Evolutionary conservation across 345 rosid genomes (phyloP).

Genomic region (Syzygium grande): DNA sequence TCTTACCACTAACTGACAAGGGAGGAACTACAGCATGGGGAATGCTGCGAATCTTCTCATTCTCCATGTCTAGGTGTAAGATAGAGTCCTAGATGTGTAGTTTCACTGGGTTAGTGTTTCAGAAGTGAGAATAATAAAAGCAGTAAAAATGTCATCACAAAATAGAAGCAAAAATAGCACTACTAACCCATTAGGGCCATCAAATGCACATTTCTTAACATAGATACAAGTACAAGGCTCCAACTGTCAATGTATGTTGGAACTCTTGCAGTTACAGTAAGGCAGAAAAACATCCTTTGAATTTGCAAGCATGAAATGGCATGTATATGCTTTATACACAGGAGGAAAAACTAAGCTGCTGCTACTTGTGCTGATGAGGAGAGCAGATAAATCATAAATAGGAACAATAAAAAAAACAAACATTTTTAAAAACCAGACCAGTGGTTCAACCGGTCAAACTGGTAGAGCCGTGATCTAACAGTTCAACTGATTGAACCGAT

Average conservation of each 20-base stretch:
- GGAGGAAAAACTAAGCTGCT: neutral
- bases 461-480: neutral
- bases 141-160: neutral
- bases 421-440: neutral
- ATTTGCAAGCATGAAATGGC: neutral
- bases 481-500: neutral
- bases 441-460: neutral
- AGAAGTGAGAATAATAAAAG: neutral
- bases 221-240: neutral
- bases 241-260: neutral
- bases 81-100: neutral
- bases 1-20: neutral
- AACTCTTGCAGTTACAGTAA: neutral
- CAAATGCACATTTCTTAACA: neutral
- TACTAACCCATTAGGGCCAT: neutral
- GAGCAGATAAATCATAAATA: neutral
- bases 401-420: neutral
- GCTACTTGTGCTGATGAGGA: neutral
- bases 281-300: neutral
- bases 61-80: neutral
- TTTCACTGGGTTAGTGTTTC: neutral
- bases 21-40: neutral
- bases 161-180: neutral
- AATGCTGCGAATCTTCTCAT: constrained; percentile 2
- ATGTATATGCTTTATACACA: neutral